Conservation (phyloP, 108 stramenopile species). For the Pseudonitzschia multistriata region DNA sequence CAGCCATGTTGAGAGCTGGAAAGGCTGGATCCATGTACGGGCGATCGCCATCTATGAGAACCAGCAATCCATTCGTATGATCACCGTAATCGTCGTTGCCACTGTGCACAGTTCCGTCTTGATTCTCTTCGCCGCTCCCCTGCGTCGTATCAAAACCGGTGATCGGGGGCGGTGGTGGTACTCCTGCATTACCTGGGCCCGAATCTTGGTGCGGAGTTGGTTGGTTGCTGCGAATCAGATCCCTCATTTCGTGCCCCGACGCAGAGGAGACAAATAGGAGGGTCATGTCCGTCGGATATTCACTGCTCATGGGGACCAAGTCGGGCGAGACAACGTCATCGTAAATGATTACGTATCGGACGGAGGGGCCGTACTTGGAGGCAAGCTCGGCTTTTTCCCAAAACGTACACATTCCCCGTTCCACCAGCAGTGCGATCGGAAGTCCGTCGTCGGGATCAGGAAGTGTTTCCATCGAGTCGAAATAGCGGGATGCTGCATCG, state of each 20-base stretch:
- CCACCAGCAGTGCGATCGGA: slow-evolving; percentile 52
- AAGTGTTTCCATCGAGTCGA: slow-evolving; percentile 3
- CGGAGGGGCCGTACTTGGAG: slow-evolving; percentile 15
- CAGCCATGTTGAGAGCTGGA: slow-evolving; percentile 15
- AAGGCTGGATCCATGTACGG: neutral
- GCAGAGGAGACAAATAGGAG: slow-evolving; percentile 35
- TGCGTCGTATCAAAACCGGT: neutral
- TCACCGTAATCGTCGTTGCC: neutral
- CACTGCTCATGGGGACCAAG: slow-evolving; percentile 39
- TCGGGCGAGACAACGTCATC: slow-evolving; percentile 23
- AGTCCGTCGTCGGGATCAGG: slow-evolving; percentile 13
- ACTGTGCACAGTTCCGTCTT: neutral
- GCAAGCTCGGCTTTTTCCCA: slow-evolving; percentile 58
- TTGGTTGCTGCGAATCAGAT: neutral
- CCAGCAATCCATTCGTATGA: slow-evolving; percentile 7
- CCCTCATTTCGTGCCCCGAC: slow-evolving; percentile 30
- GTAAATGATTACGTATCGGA: slow-evolving; percentile 32
- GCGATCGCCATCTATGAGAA: slow-evolving; percentile 13
- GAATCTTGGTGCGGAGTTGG: too few relatives aligned
- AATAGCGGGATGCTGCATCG: neutral
- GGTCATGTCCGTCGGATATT: slow-evolving; percentile 14
- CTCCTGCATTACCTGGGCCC: too few relatives aligned
- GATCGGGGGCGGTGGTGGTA: neutral
- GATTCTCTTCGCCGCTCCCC: neutral
- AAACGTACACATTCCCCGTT: slow-evolving; percentile 58